Evolutionary conservation across 73 alveolate genomes (phyloP).

Genomic region (Stentor coeruleus): DNA sequence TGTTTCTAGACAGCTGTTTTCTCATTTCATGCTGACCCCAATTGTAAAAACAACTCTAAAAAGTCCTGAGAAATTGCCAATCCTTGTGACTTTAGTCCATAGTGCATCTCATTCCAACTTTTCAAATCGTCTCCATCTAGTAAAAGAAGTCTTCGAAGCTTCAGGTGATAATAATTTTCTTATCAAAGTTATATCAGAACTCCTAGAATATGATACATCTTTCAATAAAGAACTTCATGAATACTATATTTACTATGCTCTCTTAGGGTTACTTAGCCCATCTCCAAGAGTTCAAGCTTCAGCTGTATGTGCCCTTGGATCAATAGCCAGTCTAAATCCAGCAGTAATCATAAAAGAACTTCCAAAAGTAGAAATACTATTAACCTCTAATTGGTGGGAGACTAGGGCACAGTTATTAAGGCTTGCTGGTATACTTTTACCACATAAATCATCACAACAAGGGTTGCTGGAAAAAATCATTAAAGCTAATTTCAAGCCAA

Average conservation of each 20-base stretch:
- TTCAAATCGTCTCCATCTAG: background rate
- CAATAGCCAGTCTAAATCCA: slow-evolving; percentile 17
- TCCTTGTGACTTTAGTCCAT: background rate
- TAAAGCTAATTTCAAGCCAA: background rate
- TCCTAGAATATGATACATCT: background rate
- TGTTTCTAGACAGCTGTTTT: background rate
- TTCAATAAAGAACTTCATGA: slow-evolving; percentile 20
- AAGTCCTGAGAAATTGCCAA: background rate
- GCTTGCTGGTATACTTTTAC: slow-evolving; percentile 19
- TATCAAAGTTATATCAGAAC: slow-evolving; percentile 10
- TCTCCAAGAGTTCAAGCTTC: slow-evolving; percentile 15
- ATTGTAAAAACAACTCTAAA: background rate
- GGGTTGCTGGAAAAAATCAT: background rate
- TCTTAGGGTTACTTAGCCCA: background rate
- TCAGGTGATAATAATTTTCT: background rate
- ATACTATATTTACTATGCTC: background rate
- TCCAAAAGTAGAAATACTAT: background rate
- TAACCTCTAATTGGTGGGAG: slow-evolving; percentile 16
- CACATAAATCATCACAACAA: background rate
- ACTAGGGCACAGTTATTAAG: background rate
- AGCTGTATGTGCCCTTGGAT: background rate
- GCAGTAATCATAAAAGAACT: background rate
- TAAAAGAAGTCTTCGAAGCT: background rate
- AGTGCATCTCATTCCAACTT: background rate
- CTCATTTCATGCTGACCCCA: slow-evolving; percentile 9